Evolutionary conservation across 2,329 filamentous ascomycete genomes (phyloP), one percentile per base, ranked within the genome.

Genomic region (Teratosphaeria zuluensis): DNA sequence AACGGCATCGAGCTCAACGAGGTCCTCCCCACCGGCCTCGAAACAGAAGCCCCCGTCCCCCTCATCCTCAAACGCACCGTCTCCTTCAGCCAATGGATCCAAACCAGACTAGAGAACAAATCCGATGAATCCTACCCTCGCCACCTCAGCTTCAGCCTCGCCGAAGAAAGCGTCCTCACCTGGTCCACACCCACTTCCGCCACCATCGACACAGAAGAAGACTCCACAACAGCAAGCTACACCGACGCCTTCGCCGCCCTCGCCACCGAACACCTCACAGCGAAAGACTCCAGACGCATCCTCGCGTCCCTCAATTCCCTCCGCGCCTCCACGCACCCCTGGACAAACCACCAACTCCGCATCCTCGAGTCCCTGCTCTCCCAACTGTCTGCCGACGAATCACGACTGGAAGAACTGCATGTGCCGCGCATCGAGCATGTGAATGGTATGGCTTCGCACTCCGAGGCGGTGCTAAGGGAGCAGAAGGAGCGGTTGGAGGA

Each of bases 81-180:
- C 14, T 73, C 71, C 28, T 61, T 24, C 81, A 86, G 65, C 87
- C 64, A 69, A 21, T 65, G 66, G 51, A 59, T 68, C 24, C 57
- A 57, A 4, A 46, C 59, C 19, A 48, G 61, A 12, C 51, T 60
- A 14, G 61, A 65, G 38, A 51, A 51, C 8, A 63, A 60, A 16
- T 56, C 61, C 7, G 84, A 88, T 61, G 78, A 79, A 31, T 82
- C 82, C 59, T 89, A 86, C 82, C 83, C 87, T 1, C 84, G 88
- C 1, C 82, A 87, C 51, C 78, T 92, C 62, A 91, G 88, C 3
- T 92, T 92, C 70, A 85, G 86, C 59, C 80, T 86, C 52, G 88
- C 86, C 1, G 87, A 89, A 73, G 86, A 90, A 61, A 87, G 85
- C n/a, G 75, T 92, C 7, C 74, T 91, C 1, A 77, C 75, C 16